Base-by-base conservation (phyloP, 2,329 filamentous ascomycete genomes). In the Nemania abortiva region DNA sequence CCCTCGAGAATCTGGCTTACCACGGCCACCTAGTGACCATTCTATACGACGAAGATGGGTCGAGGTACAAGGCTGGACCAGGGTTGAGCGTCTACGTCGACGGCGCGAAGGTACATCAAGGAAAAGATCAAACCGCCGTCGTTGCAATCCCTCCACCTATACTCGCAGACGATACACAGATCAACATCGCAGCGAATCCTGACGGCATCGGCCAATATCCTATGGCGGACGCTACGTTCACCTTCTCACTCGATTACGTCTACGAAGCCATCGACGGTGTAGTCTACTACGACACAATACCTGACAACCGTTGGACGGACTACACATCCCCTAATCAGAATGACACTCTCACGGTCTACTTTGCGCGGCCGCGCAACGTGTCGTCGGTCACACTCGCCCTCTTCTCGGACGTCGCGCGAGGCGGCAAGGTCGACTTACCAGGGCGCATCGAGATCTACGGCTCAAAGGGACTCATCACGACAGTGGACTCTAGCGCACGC, bases 161-260 rank as follows among this genome's bases (percentile, higher is more conserved):
- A 53, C 70, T 65, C 66, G 69, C 49, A 45, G 68, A 37, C 20
- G 79, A 64, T 63, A 74, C 58, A 7, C 73, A 42, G 39, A 73
- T 81, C n/a, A 83, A 83, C 70, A 83, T 84, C 67, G 79, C 82
- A 24, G 79, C 79, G n/a, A 84, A 84, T 61, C 77, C 76, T n/a
- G 69, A 72, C 7, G 77, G 79, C 67, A 58, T 78, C 75, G 73
- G 74, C 47, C 75, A 77, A 52, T 79, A 80, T 52, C 80, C 81
- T 10, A 73, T 72, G 50, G 77, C 78, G 18, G 76, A 77, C n/a
- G 79, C 79, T 54, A 79, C 80, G 6, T 82, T 77, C 70, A 79
- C 77, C 34, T 79, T 78, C 60, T 22, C 69, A 5, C 73, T 74
- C 10, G 81, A 81, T 70, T 73, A 75, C 50, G 73, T 76, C 6